Base-by-base conservation (phyloP, 345 rosid genomes). In the Carallia brachiata region DNA sequence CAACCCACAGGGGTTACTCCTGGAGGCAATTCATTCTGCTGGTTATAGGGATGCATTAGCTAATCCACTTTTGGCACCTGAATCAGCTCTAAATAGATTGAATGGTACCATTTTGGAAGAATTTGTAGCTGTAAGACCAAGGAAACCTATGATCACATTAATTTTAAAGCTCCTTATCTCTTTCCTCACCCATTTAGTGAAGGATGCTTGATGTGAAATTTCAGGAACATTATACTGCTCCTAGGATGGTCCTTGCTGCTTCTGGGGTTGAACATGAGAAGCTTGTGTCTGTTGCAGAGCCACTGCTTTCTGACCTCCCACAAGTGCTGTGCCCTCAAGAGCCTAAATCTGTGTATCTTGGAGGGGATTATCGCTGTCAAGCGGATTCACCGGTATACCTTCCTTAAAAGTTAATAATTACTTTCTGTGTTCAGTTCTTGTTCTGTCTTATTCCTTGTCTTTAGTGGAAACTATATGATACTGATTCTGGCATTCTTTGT, bases 321-420 rank as follows among this genome's bases (percentile, higher is more conserved):
- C 67, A 55, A 58, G 77, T 84, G 53, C 75, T 82, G 30, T 70
- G 71, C 66, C 66, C 80, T 28, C 78, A 68, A 52, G 90, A 83
- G 70, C 99, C 97, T 40, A 78, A 78, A 66, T 95, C 98, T 73
- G 81, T 84, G 67, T 95, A 92, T 76, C 83, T 84, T 4, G 98
- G 99, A 67, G 98, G 99, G 71, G 98, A 92, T 75, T 89, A 80
- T 67, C 97, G 96, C 63, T 80, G 85, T 61, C 98, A 88, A 77
- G 81, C 91, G 78, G 92, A 86, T 82, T 85, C 85, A 55, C 91
- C 83, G 96, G 99, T 95, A 77, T 68, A 77, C 53, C 23, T 71
- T 48, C 47, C 40, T 40, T 18, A 52, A 12, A 15, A 36, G 13
- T 40, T 8, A 7, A 28, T 31, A 6, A 6, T 7, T 17, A 18